These are phyloP conservation scores for Beta lomatogona DNA, from an alignment of 179 eudicot genomes.

Conservation along the genomic window DNA sequence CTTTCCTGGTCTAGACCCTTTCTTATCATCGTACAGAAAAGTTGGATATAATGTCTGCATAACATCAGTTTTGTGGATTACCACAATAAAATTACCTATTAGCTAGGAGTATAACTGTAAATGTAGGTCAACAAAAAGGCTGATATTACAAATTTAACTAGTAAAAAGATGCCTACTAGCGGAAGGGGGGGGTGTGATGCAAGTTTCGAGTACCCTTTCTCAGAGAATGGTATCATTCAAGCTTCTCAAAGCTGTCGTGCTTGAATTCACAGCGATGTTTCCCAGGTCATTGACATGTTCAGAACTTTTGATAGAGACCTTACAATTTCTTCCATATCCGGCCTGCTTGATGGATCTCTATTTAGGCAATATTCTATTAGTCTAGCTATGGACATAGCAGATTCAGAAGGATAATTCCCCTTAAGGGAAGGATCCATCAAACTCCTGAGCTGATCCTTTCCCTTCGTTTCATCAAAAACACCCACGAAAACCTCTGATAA, in stretches of 20 bases:
- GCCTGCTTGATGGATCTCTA: slow-evolving; percentile 59
- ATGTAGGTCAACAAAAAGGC: slow-evolving; percentile 1
- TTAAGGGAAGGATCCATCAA: slow-evolving; percentile 63
- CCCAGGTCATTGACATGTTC: slow-evolving; percentile 53
- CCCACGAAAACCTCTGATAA: slow-evolving; percentile 40
- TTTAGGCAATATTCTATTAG: slow-evolving; percentile 52
- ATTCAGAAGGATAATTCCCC: slow-evolving; percentile 65
- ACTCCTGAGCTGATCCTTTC: slow-evolving; percentile 34
- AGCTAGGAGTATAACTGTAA: not conserved
- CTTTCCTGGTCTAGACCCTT: not conserved
- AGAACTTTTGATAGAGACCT: slow-evolving; percentile 57
- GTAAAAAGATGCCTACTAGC: not conserved
- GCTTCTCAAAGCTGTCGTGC: slow-evolving; percentile 14
- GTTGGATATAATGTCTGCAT: slow-evolving; percentile 9
- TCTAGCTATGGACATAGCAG: slow-evolving; percentile 43
- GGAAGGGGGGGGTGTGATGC: not conserved
- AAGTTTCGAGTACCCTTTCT: not conserved
- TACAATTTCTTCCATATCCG: slow-evolving; percentile 69
- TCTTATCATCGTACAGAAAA: slow-evolving; percentile 15
- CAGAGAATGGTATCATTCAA: not conserved
- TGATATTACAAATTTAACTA: not conserved
- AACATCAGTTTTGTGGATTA: not conserved
- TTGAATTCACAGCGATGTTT: slow-evolving; percentile 41
- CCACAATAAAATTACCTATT: not conserved
- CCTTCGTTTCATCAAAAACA: slow-evolving; percentile 39